phyloP scores from a whole-genome alignment of 1,139 yeast species.

The Ogataea hybrid region DNA sequence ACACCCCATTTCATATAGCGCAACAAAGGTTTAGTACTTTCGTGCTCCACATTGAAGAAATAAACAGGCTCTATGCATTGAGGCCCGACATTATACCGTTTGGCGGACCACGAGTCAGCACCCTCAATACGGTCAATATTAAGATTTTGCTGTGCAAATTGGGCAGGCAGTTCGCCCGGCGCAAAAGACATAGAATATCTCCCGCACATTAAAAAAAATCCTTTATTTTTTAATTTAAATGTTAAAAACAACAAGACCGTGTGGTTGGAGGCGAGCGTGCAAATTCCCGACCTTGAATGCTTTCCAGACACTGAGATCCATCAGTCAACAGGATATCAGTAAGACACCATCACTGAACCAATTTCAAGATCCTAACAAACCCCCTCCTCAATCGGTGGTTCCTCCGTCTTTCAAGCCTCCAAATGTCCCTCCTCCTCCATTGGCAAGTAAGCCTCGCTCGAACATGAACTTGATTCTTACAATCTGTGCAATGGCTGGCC shows the following conservation, averaged over 20 bases:
- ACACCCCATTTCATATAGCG: conserved; percentile 62
- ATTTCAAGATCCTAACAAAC: conserved; percentile 29
- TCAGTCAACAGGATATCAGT: conserved; percentile 12
- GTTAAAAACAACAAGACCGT: background rate
- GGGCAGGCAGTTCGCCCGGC: conserved; percentile 25
- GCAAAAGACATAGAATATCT: conserved; percentile 41
- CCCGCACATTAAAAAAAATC: conserved; percentile 41
- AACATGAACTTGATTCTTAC: background rate
- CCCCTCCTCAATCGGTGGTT: conserved; percentile 16
- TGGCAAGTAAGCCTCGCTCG: background rate
- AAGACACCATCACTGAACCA: conserved; percentile 29
- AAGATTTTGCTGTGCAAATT: conserved; percentile 26
- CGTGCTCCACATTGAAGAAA: conserved; percentile 11
- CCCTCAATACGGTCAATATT: conserved; percentile 20
- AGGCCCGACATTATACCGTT: conserved; percentile 51
- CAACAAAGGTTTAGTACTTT: conserved; percentile 24
- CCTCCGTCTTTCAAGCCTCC: background rate
- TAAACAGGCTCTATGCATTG: conserved; percentile 48
- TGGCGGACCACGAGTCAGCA: conserved; percentile 15
- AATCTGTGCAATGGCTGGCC: background rate
- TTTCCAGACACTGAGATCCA: background rate
- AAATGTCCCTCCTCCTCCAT: too few relatives aligned
- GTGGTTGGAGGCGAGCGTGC: background rate
- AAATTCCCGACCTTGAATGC: background rate
- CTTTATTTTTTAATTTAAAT: background rate